Evolutionary conservation across 2,329 filamentous ascomycete species (phyloP).

Genomic region (Aspergillus floridensis): DNA sequence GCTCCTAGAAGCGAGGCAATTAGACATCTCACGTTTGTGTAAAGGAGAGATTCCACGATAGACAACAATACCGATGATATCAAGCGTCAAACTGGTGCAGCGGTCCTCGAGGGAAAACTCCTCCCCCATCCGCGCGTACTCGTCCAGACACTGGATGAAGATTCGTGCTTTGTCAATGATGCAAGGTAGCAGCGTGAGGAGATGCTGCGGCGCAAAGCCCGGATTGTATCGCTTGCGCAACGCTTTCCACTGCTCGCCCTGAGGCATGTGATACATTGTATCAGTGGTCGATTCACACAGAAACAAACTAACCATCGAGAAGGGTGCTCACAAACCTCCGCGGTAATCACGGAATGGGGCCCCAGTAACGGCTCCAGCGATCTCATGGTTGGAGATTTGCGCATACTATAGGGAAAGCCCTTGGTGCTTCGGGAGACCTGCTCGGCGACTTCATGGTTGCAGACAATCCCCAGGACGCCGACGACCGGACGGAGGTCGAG

Average conservation of each 20-base stretch:
- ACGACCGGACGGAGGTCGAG: constrained; percentile 16
- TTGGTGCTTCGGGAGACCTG: constrained; percentile 14
- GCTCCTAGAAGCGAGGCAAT: constrained; percentile 6
- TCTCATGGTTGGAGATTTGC: constrained; percentile 10
- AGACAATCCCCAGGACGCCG: constrained; percentile 10
- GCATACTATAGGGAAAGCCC: constrained; percentile 17
- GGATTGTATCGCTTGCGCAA: constrained; percentile 33
- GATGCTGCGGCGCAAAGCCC: constrained; percentile 29
- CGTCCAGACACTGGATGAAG: constrained; percentile 24
- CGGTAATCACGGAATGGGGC: constrained; percentile 7
- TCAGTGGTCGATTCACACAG: background rate
- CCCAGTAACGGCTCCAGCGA: constrained; percentile 9
- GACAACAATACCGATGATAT: constrained; percentile 29
- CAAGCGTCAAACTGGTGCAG: constrained; percentile 30
- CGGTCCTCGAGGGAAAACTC: constrained; percentile 26
- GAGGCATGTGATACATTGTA: background rate
- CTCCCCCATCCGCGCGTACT: constrained; percentile 18
- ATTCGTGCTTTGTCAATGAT: constrained; percentile 26
- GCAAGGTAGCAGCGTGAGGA: constrained; percentile 26
- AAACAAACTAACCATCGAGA: too few relatives aligned
- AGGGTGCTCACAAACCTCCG: background rate
- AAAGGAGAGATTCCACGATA: too few relatives aligned
- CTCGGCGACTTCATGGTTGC: constrained; percentile 20
- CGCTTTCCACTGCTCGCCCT: constrained; percentile 28
- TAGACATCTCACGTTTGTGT: too few relatives aligned